Evolutionary conservation across 805 yeast genomes (phyloP), one percentile per base, ranked within the genome.

Genomic region (Saccharomycopsis fibuligera): DNA sequence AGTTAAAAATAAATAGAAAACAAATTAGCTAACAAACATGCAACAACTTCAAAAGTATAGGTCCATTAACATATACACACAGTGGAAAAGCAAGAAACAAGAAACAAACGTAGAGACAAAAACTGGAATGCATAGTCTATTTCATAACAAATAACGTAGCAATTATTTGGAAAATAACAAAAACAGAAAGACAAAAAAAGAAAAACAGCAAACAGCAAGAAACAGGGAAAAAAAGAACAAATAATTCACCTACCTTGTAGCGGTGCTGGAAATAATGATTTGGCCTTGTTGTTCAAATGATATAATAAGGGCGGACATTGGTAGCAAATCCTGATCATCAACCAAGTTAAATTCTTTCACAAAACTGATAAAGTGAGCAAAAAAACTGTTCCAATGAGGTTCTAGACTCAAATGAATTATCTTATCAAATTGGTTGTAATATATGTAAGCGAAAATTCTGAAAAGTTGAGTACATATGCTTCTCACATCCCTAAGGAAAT

Each of bases 371-470:
- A 86, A 93, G 63, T 93, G 99, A 14, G 96, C 93, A 67, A 95
- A 93, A 58, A 90, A 86, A 2, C 98, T 90, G 65, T 93, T 93
- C 96, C 96, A 93, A 63, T 93, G 98, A 0, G 98, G 96, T 63
- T 93, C 99, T 51, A 93, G 66, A 1, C 95, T 83, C 51, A 93
- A 67, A 63, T 93, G 97, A n/a, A 91, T 80, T 22, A 91, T 76
- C 61, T 84, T 88, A 56, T 91, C 99, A 65, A 89, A 93, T 64
- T 93, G 99, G 63, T 89, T 88, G 67, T 88, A 86, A 63, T 90
- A 93, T 35, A 93, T 81, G 62, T 90, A 96, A 3, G 99, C 99
- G 68, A 91, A 90, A 14, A 93, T 86, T 57, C 98, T 76, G 62
- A 93, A 89, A 88, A 93, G 85, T 62, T 93, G 98, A 54, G 89